These are phyloP conservation scores for Suillus decipiens DNA, from an alignment of 768 basidiomycete genomes.

Conservation along the genomic window DNA sequence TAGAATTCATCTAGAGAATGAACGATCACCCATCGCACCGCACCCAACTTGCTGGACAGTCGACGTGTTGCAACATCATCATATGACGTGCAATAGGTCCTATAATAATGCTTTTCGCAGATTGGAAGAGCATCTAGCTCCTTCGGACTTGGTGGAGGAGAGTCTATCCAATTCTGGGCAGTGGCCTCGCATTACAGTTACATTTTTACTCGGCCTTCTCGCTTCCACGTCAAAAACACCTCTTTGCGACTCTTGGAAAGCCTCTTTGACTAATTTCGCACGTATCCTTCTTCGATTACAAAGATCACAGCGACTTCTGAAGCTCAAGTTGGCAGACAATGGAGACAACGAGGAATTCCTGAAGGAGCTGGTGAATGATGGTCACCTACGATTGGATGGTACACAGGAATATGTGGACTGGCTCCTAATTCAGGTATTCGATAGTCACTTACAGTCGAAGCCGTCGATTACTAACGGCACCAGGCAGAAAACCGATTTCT, in stretches of 20 bases:
- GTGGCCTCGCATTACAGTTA: slow-evolving; percentile 38
- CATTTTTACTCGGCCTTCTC: slow-evolving; percentile 31
- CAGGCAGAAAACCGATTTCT: slow-evolving; percentile 30
- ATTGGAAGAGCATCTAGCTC: slow-evolving; percentile 17
- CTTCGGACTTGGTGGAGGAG: slow-evolving; percentile 13
- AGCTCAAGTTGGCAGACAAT: slow-evolving; percentile 19
- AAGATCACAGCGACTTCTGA: slow-evolving; percentile 35
- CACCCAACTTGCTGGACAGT: not conserved
- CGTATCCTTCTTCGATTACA: slow-evolving; percentile 34
- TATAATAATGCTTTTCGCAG: not conserved
- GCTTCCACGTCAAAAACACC: slow-evolving; percentile 19
- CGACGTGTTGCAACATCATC: slow-evolving; percentile 5
- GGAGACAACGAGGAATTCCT: slow-evolving; percentile 15
- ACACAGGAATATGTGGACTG: slow-evolving; percentile 20
- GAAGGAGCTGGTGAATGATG: slow-evolving; percentile 21
- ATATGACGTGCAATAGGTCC: slow-evolving; percentile 1
- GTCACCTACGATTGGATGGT: slow-evolving; percentile 19
- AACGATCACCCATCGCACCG: not conserved
- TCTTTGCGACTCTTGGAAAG: slow-evolving; percentile 29
- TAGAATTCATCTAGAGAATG: slow-evolving; percentile 14
- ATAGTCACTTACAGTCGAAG: not conserved
- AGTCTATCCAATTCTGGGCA: slow-evolving; percentile 22
- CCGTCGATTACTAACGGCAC: slow-evolving; percentile 9
- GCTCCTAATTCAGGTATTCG: slow-evolving; percentile 24
- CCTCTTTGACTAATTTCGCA: slow-evolving; percentile 30